Base-by-base conservation (phyloP, 2,329 filamentous ascomycete species). In the Lachnellula suecica region DNA sequence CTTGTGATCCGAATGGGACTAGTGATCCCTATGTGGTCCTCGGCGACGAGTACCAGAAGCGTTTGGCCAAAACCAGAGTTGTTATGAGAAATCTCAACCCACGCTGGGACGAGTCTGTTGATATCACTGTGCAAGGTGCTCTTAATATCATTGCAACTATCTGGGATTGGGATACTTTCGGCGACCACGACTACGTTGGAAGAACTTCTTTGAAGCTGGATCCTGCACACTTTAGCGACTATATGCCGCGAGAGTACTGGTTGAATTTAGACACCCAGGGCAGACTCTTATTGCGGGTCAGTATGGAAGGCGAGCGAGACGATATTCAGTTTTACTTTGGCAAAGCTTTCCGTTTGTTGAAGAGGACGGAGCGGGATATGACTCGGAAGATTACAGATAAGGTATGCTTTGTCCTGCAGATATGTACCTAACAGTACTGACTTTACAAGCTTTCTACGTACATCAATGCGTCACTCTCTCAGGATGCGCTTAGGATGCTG, bases 301-400 rank as follows among this genome's bases (percentile, higher is more conserved):
- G 91, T 68, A 99, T 99, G 94, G 94, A 99, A 73, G 94, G 94
- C 47, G 94, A 99, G 72, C 83, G 94, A 57, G 94, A 99, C 68
- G 94, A 99, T 68, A 99, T 99, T 53, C 90, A 97, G 65, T 99
- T 99, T 71, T 93, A 97, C 67, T 97, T 97, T 71, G 94, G 92
- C 63, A 97, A 97, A 72, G 89, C 94, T 23, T 99, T 99, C 75
- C 83, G 94, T 43, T 91, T 93, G 54, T 78, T 99, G 62, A 97
- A 97, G 77, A 84, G 94, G 60, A 96, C 93, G 0, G 93, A 99
- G 73, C 83, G 93, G 64, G 94, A 99, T 70, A 99, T 99, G 94
- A 96, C 95, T 49, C 84, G 94, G 56, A 95, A 92, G 72, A 94
- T 97, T 65, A 97, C 94, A 7, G 94, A 97, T 74, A 99, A 99